phyloP scores from a whole-genome alignment of 2,329 filamentous ascomycete species.

The Orbilia ellipsospora region DNA sequence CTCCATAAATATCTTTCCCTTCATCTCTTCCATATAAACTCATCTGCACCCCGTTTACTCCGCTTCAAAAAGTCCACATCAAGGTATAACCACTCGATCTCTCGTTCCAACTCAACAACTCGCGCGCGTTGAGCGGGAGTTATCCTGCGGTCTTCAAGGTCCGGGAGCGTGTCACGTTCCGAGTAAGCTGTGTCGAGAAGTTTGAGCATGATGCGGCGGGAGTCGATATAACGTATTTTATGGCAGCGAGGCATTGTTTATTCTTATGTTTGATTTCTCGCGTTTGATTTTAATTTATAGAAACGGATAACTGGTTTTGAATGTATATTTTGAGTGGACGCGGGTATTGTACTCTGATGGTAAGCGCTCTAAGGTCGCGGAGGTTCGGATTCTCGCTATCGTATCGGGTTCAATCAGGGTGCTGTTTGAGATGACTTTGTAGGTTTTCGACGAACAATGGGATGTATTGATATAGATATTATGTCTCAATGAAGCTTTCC shows the following conservation, averaged over 20 bases:
- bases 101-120: constrained; percentile 11
- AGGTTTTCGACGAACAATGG: background rate
- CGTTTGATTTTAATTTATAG: background rate
- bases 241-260: constrained; percentile 48
- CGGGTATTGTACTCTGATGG: no score
- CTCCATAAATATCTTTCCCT: no score
- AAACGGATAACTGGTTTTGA: no score
- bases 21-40: constrained; percentile 46
- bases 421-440: background rate
- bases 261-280: background rate
- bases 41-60: constrained; percentile 12
- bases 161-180: constrained; percentile 27
- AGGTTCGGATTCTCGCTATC: no score
- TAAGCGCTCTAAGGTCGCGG: no score
- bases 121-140: constrained; percentile 15
- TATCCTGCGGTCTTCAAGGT: constrained; percentile 12
- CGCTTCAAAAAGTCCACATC: constrained; percentile 22
- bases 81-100: constrained; percentile 23
- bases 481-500: no score
- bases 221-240: constrained; percentile 35
- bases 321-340: no score
- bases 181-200: constrained; percentile 31
- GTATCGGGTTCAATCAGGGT: no score
- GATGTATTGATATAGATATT: no score
- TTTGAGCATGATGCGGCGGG: constrained; percentile 34